These are phyloP conservation scores for Globisporangium camurandrum DNA, from an alignment of 352 stramenopile species.

Conservation along the genomic window DNA sequence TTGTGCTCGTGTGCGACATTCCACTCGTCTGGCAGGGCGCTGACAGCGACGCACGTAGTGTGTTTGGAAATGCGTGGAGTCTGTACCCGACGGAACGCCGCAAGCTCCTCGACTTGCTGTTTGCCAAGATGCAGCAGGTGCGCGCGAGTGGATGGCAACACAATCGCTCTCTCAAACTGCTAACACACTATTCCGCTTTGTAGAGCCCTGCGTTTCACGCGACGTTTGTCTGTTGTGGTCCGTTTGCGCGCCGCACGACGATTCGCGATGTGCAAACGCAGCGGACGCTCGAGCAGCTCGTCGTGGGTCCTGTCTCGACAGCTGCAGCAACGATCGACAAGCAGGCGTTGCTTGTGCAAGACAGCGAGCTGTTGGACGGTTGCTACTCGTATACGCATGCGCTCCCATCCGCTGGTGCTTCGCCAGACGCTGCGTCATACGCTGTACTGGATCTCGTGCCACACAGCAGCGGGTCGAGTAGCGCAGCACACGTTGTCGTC, in stretches of 20 bases:
- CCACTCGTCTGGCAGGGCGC: slow-evolving; percentile 32
- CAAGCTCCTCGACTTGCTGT: slow-evolving; percentile 28
- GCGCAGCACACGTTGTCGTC: slow-evolving; percentile 26
- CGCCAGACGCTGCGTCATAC: slow-evolving; percentile 28
- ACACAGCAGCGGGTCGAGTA: slow-evolving; percentile 27
- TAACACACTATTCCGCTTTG: neutral
- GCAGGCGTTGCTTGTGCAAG: neutral
- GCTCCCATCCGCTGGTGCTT: slow-evolving; percentile 10
- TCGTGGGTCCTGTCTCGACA: slow-evolving; percentile 27
- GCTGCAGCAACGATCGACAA: slow-evolving; percentile 6
- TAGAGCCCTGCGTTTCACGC: slow-evolving; percentile 21
- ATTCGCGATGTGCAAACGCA: slow-evolving; percentile 23
- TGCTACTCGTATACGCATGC: slow-evolving; percentile 19
- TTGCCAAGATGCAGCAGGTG: slow-evolving; percentile 25
- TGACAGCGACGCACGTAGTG: slow-evolving; percentile 4
- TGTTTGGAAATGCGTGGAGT: slow-evolving; percentile 19
- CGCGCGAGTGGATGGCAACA: neutral
- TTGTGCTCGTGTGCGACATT: slow-evolving; percentile 49
- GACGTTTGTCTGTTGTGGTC: slow-evolving; percentile 33
- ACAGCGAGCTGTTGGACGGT: slow-evolving; percentile 7
- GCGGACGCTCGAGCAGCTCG: slow-evolving; percentile 37
- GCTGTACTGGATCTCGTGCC: slow-evolving; percentile 38
- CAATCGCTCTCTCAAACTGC: neutral
- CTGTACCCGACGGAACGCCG: slow-evolving; percentile 32
- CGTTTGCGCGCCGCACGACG: slow-evolving; percentile 19